These are phyloP conservation scores for Myochromella boudieri DNA, from an alignment of 768 basidiomycete species.

Conservation along the genomic window DNA sequence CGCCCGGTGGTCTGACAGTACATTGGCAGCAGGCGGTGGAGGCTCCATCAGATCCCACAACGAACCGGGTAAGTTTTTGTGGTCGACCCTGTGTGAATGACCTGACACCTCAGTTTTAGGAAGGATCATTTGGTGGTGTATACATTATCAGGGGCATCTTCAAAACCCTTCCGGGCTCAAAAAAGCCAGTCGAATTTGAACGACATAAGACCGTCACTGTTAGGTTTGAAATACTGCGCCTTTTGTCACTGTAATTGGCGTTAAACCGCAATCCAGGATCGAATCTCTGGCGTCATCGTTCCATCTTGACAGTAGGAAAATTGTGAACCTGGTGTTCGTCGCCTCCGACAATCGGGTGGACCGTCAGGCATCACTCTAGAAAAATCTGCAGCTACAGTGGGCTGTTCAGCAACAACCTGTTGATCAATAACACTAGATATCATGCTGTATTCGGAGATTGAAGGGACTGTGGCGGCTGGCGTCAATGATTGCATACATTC, in stretches of 20 bases:
- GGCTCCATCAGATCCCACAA: conserved; percentile 35
- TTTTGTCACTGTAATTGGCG: not conserved
- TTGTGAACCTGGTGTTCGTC: conserved; percentile 48
- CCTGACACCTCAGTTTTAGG: conserved; percentile 25
- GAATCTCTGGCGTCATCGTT: conserved; percentile 37
- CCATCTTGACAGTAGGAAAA: conserved; percentile 43
- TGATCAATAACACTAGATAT: too few species aligned
- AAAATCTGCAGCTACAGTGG: not conserved
- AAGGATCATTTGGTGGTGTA: conserved; percentile 48
- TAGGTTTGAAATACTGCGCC: conserved; percentile 37
- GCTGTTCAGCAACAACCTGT: too few species aligned
- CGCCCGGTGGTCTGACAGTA: conserved; percentile 41
- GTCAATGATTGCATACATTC: too few species aligned
- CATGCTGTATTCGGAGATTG: too few species aligned
- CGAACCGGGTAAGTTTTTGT: conserved; percentile 39
- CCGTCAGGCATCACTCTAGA: conserved; percentile 23
- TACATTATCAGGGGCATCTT: conserved; percentile 53
- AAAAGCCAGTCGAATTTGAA: conserved; percentile 35
- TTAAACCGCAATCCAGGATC: conserved; percentile 29
- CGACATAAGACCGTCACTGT: conserved; percentile 54
- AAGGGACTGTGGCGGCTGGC: too few species aligned
- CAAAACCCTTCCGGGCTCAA: conserved; percentile 33
- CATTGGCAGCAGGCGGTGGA: conserved; percentile 49
- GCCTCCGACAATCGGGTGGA: conserved; percentile 42
- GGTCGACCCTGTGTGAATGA: not conserved